A percentile compares a stretch with the other conserved stretches of the same genome.
Conservation (phyloP, 1,139 yeast species). For the Saccharomyces hybrid region DNA sequence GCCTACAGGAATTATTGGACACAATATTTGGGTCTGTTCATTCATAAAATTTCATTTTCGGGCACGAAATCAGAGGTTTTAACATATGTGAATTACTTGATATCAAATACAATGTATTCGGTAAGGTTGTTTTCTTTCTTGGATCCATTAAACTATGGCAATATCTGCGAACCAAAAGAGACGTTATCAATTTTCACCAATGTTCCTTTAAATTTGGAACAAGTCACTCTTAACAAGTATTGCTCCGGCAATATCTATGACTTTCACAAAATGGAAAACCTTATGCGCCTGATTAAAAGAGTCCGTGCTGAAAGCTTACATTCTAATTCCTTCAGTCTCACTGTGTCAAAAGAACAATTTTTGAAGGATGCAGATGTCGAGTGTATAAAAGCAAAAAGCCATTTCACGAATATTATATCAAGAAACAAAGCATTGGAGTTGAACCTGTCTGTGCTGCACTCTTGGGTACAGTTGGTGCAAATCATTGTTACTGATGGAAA, state of each 20-base stretch:
- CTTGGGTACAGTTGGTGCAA: slow-evolving; percentile 80
- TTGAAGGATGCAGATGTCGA: slow-evolving; percentile 12
- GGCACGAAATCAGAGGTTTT: slow-evolving; percentile 51
- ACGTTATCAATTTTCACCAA: slow-evolving; percentile 31
- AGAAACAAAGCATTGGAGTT: slow-evolving; percentile 41
- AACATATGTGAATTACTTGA: slow-evolving; percentile 46
- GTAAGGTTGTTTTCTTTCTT: slow-evolving; percentile 61
- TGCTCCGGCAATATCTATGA: slow-evolving; percentile 30
- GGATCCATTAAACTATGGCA: slow-evolving; percentile 57
- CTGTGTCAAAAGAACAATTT: slow-evolving; percentile 16
- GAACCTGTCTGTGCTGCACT: slow-evolving; percentile 58
- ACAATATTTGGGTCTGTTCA: slow-evolving; percentile 64
- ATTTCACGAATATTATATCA: slow-evolving; percentile 38
- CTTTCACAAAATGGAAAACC: slow-evolving; percentile 26
- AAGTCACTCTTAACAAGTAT: slow-evolving; percentile 24
- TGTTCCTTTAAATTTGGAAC: slow-evolving; percentile 35
- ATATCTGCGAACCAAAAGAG: slow-evolving; percentile 25
- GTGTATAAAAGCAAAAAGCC: slow-evolving; percentile 18
- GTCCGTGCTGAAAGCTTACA: not conserved
- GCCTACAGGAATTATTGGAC: slow-evolving; percentile 54
- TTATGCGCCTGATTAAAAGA: slow-evolving; percentile 7
- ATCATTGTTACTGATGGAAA: slow-evolving; percentile 59
- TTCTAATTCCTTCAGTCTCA: not conserved
- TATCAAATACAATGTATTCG: slow-evolving; percentile 38
- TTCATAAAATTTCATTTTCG: slow-evolving; percentile 49